phyloP scores from a whole-genome alignment of 73 alveolate genomes.

The Durusdinium trenchii region DNA sequence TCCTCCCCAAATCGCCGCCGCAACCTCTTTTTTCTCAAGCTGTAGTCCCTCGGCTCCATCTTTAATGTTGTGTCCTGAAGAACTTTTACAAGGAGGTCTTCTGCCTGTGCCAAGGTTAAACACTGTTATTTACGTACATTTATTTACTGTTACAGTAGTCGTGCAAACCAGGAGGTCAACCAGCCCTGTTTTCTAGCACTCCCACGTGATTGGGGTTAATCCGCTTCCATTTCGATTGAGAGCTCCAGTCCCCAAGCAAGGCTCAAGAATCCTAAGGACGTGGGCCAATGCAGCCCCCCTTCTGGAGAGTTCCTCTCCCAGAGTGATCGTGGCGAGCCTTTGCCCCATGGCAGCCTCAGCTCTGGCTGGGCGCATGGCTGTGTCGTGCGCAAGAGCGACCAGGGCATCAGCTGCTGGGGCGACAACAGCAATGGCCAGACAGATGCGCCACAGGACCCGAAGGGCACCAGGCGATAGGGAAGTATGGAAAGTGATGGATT shows the following conservation, averaged over 20 bases:
- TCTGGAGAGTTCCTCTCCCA: constrained; percentile 37
- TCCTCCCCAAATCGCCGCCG: too few relatives aligned
- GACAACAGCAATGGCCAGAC: constrained; percentile 29
- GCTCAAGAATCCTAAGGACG: not conserved
- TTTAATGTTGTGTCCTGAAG: not conserved
- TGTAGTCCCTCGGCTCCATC: not conserved
- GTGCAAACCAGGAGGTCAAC: not conserved
- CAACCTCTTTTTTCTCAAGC: not conserved
- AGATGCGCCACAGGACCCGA: not conserved
- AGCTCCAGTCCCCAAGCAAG: too few relatives aligned
- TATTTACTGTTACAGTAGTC: not conserved
- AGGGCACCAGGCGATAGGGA: too few relatives aligned
- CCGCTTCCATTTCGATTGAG: too few relatives aligned
- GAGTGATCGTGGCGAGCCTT: not conserved
- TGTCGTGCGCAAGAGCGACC: constrained; percentile 6
- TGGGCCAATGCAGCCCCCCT: constrained; percentile 29
- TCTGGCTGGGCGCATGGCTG: constrained; percentile 11
- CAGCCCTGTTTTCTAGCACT: not conserved
- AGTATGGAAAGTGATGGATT: too few relatives aligned
- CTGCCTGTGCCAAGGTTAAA: not conserved
- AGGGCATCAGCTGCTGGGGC: constrained; percentile 26
- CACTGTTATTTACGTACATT: not conserved
- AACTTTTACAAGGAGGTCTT: not conserved
- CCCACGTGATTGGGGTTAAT: not conserved
- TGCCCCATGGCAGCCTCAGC: not conserved